Evolutionary conservation across 208 protist species (phyloP), one percentile per base, ranked within the genome.

Genomic region (Acanthamoeba polyphaga): DNA sequence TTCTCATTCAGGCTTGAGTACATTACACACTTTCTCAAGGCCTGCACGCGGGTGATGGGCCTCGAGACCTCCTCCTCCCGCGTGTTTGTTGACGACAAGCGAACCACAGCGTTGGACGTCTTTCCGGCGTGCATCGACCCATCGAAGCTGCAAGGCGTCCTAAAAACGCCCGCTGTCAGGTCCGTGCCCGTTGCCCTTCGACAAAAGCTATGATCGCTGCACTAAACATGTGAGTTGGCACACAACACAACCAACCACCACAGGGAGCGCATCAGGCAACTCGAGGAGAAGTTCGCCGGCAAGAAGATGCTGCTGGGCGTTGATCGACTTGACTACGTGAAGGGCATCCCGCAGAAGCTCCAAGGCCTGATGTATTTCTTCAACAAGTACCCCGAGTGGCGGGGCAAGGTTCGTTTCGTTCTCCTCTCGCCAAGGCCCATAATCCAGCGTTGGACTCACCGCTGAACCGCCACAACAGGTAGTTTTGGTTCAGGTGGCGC

Each of bases 21-120:
- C 95, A 87, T 92, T 17, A 88, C 97, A 64, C 97, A 97, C 51
- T 97, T 97, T 68, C 51, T 96, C 62, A 95, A 96, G n/a, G 72
- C 90, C 1, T 97, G 96, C 53, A 97, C 96, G 27, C 78, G 97
- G 29, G 85, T 97, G n/a, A 34, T 97, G 1, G 82, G 82, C 32
- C 53, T 89, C 13, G 82, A 89, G 58, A 89, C 82, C 4, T 46
- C 82, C 4, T 89, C 82, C n/a, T 89, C 82, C 53, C 82, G 82
- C 49, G 82, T 89, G 82, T 66, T 89, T 66, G 49, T 82, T 17
- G 74, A 89, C 29, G 82, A 89, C 82, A 68, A 89, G 49, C 82
- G 82, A 2, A 89, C 82, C 51, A 89, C 58, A 7, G 58, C 82
- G 29, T 49, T 68, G 32, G 82, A 68, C 49, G 82, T 89, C 8